Evolutionary conservation across 2,329 filamentous ascomycete species (phyloP).

Genomic region (Lachnum nothofagi): DNA sequence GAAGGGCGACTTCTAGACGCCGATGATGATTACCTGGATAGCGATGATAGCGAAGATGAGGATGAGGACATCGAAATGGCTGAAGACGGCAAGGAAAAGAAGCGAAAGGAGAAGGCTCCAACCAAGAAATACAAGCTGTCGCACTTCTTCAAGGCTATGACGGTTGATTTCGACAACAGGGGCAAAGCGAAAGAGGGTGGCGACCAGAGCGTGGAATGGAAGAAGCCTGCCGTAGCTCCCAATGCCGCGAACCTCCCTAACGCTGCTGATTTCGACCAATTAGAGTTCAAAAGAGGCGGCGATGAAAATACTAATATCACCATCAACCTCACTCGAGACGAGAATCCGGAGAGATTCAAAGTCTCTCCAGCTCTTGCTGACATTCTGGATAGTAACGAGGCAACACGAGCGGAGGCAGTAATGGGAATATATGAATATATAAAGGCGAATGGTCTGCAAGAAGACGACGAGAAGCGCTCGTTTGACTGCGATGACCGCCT

Average conservation of each 20-base stretch:
- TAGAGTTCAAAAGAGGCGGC: slow-evolving; percentile 85
- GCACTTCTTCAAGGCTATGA: slow-evolving; percentile 77
- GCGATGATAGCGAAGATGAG: slow-evolving; percentile 45
- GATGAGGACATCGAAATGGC: slow-evolving; percentile 45
- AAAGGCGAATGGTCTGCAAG: slow-evolving; percentile 75
- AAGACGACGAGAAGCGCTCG: slow-evolving; percentile 89
- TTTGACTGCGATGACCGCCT: slow-evolving; percentile 85
- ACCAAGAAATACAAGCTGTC: slow-evolving; percentile 58
- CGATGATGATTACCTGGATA: slow-evolving; percentile 48
- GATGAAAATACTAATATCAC: slow-evolving; percentile 91
- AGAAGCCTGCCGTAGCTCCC: slow-evolving; percentile 61
- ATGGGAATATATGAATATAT: slow-evolving; percentile 97
- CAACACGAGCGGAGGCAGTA: slow-evolving; percentile 79
- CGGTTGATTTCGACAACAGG: slow-evolving; percentile 62
- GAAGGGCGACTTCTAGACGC: slow-evolving; percentile 79
- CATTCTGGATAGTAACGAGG: slow-evolving; percentile 79
- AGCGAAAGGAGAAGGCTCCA: slow-evolving; percentile 33
- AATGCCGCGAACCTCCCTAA: slow-evolving; percentile 48
- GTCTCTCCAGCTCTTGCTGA: slow-evolving; percentile 75
- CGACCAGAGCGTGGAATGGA: slow-evolving; percentile 73
- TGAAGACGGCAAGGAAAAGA: slow-evolving; percentile 47
- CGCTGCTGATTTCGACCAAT: slow-evolving; percentile 77
- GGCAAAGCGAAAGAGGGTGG: slow-evolving; percentile 51
- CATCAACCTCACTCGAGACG: slow-evolving; percentile 79
- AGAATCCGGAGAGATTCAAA: slow-evolving; percentile 78